These are phyloP conservation scores for Coemansia sp. DNA, from an alignment of 192 early-diverging fungal species.

Conservation along the genomic window DNA sequence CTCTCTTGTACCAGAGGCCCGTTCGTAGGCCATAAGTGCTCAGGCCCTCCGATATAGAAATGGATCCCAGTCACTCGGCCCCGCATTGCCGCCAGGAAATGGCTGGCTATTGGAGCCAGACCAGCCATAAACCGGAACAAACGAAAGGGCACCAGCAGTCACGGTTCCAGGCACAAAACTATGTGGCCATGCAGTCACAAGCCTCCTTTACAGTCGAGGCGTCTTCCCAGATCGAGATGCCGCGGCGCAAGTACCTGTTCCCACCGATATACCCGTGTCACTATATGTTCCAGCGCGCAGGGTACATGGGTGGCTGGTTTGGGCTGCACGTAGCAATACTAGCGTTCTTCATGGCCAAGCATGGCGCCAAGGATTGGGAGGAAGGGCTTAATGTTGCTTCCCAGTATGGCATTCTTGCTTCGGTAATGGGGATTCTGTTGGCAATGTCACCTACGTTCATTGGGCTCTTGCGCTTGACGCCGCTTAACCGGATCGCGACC, in stretches of 20 bases:
- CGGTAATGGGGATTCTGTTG: slow-evolving; percentile 53
- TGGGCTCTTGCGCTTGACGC: slow-evolving; percentile 57
- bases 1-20: background rate
- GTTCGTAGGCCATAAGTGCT: background rate
- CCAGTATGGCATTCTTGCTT: slow-evolving; percentile 47
- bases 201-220: slow-evolving; percentile 21
- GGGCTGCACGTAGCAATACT: slow-evolving; percentile 42
- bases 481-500: slow-evolving; percentile 61
- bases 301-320: slow-evolving; percentile 44
- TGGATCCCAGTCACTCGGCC: background rate
- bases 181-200: slow-evolving; percentile 12
- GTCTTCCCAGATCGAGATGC: slow-evolving; percentile 18
- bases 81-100: background rate
- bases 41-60: background rate
- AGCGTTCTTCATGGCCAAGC: slow-evolving; percentile 34
- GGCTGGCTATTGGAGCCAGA: background rate
- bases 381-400: slow-evolving; percentile 47
- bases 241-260: slow-evolving; percentile 31
- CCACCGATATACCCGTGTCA: slow-evolving; percentile 55
- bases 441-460: slow-evolving; percentile 77
- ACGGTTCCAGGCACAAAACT: background rate
- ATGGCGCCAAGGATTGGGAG: slow-evolving; percentile 32
- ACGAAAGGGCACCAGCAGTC: background rate
- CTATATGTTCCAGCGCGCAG: slow-evolving; percentile 53
- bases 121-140: background rate